These are phyloP conservation scores for Phlyctochytrium bullatum DNA, from an alignment of 192 early-diverging fungal species.

Conservation along the genomic window DNA sequence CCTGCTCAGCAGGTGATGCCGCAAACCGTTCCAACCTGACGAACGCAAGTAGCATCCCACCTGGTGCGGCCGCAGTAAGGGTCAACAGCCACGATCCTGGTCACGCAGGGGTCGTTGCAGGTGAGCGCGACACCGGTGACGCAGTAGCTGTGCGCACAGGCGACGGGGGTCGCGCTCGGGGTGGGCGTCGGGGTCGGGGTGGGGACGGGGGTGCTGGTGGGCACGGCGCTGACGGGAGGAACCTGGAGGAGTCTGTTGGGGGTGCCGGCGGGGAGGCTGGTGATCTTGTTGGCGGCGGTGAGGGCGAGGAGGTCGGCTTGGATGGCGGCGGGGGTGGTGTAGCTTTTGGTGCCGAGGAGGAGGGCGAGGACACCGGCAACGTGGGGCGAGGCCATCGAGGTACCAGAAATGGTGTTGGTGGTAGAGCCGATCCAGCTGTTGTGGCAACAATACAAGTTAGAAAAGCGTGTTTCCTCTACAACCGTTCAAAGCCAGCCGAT, in stretches of 20 bases:
- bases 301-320: background rate
- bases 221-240: background rate
- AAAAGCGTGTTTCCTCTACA: too few relatives aligned
- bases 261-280: background rate
- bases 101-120: constrained; percentile 18
- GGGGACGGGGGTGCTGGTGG: background rate
- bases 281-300: background rate
- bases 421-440: background rate
- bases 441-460: too few relatives aligned
- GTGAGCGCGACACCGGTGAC: constrained; percentile 7
- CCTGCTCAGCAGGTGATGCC: background rate
- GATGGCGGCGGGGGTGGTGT: background rate
- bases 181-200: background rate
- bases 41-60: constrained; percentile 20
- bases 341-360: background rate
- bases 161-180: background rate
- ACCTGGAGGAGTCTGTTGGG: background rate
- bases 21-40: constrained; percentile 6
- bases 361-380: background rate
- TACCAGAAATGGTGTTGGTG: background rate
- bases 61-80: constrained; percentile 19
- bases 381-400: background rate
- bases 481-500: too few relatives aligned
- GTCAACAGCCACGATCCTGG: constrained; percentile 19
- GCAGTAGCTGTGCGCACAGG: constrained; percentile 10